Evolutionary conservation across 768 basidiomycete genomes (phyloP).

Genomic region (Amyloporia xantha): DNA sequence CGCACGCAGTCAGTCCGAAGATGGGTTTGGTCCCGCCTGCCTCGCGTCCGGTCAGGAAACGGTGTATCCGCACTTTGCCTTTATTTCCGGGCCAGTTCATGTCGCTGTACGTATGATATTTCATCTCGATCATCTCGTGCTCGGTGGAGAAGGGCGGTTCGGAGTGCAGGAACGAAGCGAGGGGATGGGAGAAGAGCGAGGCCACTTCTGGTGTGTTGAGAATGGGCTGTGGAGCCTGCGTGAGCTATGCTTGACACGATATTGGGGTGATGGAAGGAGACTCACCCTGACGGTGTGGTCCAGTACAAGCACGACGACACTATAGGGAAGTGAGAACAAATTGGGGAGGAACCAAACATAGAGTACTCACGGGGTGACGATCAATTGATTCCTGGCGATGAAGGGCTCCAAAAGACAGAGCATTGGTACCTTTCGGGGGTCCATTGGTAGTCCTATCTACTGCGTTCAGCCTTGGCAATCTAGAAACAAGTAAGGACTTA

Average conservation of each 20-base stretch:
- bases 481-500: constrained; percentile 21
- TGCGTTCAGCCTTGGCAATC: background rate
- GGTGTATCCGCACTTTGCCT: constrained; percentile 53
- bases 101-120: constrained; percentile 65
- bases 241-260: background rate
- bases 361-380: constrained; percentile 76
- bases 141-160: constrained; percentile 52
- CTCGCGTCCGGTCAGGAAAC: constrained; percentile 83
- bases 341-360: background rate
- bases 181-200: constrained; percentile 80
- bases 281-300: constrained; percentile 68
- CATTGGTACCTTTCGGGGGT: constrained; percentile 62
- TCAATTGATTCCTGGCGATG: constrained; percentile 58
- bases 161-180: constrained; percentile 61
- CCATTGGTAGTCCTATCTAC: constrained; percentile 79
- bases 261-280: background rate
- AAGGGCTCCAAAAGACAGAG: constrained; percentile 79
- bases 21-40: constrained; percentile 83
- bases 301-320: constrained; percentile 80
- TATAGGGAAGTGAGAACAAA: constrained; percentile 21
- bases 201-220: constrained; percentile 76
- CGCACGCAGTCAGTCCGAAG: constrained; percentile 82
- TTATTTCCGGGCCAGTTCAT: constrained; percentile 32
- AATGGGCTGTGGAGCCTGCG: constrained; percentile 48
- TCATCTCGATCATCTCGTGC: constrained; percentile 44